phyloP scores from a whole-genome alignment of 192 early-diverging fungal species.

The Pilobolus umbonatus region DNA sequence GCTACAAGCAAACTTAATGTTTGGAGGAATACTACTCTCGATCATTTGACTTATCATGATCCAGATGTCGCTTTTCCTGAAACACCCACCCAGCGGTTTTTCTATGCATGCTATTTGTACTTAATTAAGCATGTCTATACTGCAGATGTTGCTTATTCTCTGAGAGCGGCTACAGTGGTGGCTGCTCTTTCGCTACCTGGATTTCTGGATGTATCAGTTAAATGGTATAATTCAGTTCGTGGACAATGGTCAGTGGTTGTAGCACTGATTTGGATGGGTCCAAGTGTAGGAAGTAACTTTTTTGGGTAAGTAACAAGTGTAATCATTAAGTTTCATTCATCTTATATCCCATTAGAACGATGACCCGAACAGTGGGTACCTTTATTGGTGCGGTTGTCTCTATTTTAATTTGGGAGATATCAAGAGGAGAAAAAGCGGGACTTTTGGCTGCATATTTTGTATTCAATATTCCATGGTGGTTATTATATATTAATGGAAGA shows the following conservation, averaged over 20 bases:
- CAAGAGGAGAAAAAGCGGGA: conserved; percentile 4
- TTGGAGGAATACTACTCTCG: conserved; percentile 9
- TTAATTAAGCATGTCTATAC: conserved; percentile 25
- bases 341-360: conserved; percentile 22
- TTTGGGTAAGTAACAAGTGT: conserved; percentile 24
- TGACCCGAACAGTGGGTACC: conserved; percentile 28
- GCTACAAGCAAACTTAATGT: too few relatives aligned
- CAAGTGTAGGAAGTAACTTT: conserved; percentile 29
- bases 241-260: conserved; percentile 37
- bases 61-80: conserved; percentile 29
- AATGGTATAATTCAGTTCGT: conserved; percentile 21
- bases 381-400: conserved; percentile 23
- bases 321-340: not conserved
- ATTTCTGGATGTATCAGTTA: conserved; percentile 23
- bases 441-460: conserved; percentile 22
- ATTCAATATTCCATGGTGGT: conserved; percentile 30
- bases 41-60: conserved; percentile 22
- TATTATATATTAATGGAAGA: conserved; percentile 26
- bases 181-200: conserved; percentile 24
- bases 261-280: conserved; percentile 34
- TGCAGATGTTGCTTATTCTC: conserved; percentile 23
- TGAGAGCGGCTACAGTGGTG: conserved; percentile 27
- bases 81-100: conserved; percentile 24
- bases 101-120: conserved; percentile 20
- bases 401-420: conserved; percentile 33